Evolutionary conservation across 2,329 filamentous ascomycete species (phyloP).

Genomic region (Nemania serpens): DNA sequence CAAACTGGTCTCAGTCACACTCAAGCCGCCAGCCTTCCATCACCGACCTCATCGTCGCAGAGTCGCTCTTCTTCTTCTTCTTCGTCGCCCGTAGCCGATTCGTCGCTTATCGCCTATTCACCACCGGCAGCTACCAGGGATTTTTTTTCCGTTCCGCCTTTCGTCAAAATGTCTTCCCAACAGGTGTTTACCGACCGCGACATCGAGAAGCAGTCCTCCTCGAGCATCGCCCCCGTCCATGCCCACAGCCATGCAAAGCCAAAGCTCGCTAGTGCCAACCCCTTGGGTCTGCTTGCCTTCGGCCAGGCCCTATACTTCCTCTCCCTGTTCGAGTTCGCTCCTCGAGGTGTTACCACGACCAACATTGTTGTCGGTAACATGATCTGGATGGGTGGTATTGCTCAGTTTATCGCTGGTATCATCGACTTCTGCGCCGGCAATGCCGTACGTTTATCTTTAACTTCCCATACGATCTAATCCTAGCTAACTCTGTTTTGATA

Average conservation of each 20-base stretch:
- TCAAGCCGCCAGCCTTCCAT: conserved; percentile 12
- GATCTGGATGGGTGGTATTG: conserved; percentile 45
- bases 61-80: conserved; percentile 22
- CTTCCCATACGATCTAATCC: not conserved
- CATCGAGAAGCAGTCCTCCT: conserved; percentile 32
- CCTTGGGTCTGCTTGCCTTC: conserved; percentile 45
- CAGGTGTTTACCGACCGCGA: conserved; percentile 31
- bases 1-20: conserved; percentile 12
- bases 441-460: conserved; percentile 29
- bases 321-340: conserved; percentile 32
- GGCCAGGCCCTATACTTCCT: conserved; percentile 41
- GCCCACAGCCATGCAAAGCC: conserved; percentile 26
- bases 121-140: conserved; percentile 20
- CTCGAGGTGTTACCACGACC: conserved; percentile 29
- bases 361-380: conserved; percentile 43
- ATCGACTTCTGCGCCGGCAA: conserved; percentile 37
- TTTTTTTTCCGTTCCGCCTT: conserved; percentile 1
- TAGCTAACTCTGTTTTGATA: conserved; percentile 7
- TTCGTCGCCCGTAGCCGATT: conserved; percentile 19
- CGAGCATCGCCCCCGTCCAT: conserved; percentile 23
- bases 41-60: conserved; percentile 27
- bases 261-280: conserved; percentile 33
- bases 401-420: conserved; percentile 34
- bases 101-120: conserved; percentile 12
- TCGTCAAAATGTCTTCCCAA: conserved; percentile 28